phyloP scores from a whole-genome alignment of 345 rosid genomes.

The Camelina neglecta region DNA sequence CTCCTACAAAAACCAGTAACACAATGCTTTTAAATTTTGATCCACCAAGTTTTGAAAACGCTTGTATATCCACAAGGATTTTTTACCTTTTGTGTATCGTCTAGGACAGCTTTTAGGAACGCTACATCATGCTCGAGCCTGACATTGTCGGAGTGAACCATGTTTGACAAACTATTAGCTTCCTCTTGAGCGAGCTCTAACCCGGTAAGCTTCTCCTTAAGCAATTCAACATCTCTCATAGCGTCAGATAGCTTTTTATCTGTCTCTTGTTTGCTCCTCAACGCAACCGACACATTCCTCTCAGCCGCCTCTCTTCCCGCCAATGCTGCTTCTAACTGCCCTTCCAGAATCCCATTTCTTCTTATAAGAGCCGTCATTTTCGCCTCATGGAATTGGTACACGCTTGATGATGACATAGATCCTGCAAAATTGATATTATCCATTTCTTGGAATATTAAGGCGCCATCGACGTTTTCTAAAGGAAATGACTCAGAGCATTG shows the following conservation, averaged over 20 bases:
- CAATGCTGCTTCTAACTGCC: conserved; percentile 71
- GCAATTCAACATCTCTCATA: conserved; percentile 76
- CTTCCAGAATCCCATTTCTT: conserved; percentile 78
- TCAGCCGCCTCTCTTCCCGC: conserved; percentile 75
- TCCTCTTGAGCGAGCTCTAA: conserved; percentile 87
- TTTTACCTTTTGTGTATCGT: conserved; percentile 91
- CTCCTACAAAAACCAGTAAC: conserved; percentile 46
- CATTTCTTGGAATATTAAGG: conserved; percentile 50
- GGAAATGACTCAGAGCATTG: conserved; percentile 51
- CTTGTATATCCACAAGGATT: conserved; percentile 5
- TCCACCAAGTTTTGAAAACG: not conserved
- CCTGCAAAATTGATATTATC: conserved; percentile 47
- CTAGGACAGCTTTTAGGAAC: conserved; percentile 91
- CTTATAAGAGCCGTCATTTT: conserved; percentile 72
- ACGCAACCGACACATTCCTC: conserved; percentile 66
- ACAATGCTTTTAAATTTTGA: conserved; percentile 1
- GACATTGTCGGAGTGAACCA: conserved; percentile 92
- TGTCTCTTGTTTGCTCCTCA: conserved; percentile 79
- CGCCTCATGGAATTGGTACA: conserved; percentile 75
- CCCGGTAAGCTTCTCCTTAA: conserved; percentile 82
- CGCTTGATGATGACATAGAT: conserved; percentile 54
- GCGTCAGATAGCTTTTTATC: conserved; percentile 73
- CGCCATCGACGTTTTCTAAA: conserved; percentile 50
- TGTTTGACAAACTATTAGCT: conserved; percentile 80
- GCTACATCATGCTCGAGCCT: conserved; percentile 99